These are phyloP conservation scores for Isatis lusitanica DNA, from an alignment of 441 rosid genomes.

Conservation along the genomic window DNA sequence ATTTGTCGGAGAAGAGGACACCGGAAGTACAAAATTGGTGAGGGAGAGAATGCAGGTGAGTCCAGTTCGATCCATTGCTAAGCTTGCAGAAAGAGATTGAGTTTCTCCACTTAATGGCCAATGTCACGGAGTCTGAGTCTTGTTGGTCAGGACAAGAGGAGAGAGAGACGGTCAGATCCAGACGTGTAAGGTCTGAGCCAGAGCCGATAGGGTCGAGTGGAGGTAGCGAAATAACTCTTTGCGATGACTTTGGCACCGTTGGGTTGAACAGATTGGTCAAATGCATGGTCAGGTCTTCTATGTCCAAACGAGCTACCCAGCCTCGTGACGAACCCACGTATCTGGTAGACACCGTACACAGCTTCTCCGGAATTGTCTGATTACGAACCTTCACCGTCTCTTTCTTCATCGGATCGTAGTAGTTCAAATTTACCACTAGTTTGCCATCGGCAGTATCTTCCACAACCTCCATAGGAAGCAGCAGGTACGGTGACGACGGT, in stretches of 20 bases:
- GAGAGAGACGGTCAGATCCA: neutral
- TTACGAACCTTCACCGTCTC: neutral
- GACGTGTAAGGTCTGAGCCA: neutral
- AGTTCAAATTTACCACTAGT: neutral
- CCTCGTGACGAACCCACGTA: neutral
- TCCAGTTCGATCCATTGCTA: neutral
- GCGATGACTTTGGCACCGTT: constrained; percentile 1
- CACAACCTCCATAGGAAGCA: neutral
- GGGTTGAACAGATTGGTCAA: neutral
- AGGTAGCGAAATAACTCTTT: constrained; percentile 1
- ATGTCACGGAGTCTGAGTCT: neutral
- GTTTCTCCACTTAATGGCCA: neutral
- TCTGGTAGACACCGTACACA: neutral
- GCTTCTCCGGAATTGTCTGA: neutral
- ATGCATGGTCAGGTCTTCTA: neutral
- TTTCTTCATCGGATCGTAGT: neutral
- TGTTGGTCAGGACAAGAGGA: neutral
- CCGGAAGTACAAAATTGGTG: neutral
- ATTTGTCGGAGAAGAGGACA: neutral
- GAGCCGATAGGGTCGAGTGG: neutral
- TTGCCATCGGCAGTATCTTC: neutral
- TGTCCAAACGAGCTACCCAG: neutral
- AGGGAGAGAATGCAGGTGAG: neutral
- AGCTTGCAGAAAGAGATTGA: constrained; percentile 7
- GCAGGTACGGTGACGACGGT: neutral